Base-by-base conservation (phyloP, 768 basidiomycete genomes). In the Tephrocybe sp. region DNA sequence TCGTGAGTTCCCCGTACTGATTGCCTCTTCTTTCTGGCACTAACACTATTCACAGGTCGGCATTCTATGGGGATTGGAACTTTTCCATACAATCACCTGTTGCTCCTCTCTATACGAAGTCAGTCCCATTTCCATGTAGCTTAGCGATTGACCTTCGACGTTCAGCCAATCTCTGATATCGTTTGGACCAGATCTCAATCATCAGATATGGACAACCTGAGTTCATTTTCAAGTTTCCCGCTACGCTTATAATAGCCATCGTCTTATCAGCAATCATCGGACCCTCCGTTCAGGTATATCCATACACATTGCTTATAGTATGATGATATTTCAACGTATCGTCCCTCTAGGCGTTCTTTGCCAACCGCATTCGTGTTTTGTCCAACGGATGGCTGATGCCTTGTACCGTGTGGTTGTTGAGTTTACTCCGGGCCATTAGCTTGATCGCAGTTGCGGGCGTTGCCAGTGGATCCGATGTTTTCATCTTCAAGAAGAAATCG, bases 331-430 rank as follows among this genome's bases (percentile, higher is more conserved):
- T 15, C 4, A 34, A 3, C 27, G 18, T n/a, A 19, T 16, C 18
- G 3, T 16, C 21, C 19, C 11, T 23, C 3, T 25, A 54, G 53
- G 49, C 44, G 8, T 54, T 50, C 44, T 54, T 50, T 41, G 53
- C 48, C 22, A 27, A 54, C 23, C 53, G 49, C 16, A 42, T 54
- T 16, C 47, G 33, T 7, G 22, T 31, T 13, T 47, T 54, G 7
- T 45, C 52, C 15, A 3, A 18, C 10, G 13, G 16, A 15, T 44
- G 9, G 41, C 10, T 19, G 1, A 24, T 50, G 21, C 42, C 49
- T 2, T 27, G 23, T 19, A 39, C 44, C 42, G 36, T 18, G 9
- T 50, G 42, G 49, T 13, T 37, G 4, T 27, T 50, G 49, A 33
- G 24, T 6, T 10, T 50, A 18, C 23, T 50, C 21, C 41, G 42